phyloP scores from a whole-genome alignment of 345 rosid species.

The Lepidium africanum region DNA sequence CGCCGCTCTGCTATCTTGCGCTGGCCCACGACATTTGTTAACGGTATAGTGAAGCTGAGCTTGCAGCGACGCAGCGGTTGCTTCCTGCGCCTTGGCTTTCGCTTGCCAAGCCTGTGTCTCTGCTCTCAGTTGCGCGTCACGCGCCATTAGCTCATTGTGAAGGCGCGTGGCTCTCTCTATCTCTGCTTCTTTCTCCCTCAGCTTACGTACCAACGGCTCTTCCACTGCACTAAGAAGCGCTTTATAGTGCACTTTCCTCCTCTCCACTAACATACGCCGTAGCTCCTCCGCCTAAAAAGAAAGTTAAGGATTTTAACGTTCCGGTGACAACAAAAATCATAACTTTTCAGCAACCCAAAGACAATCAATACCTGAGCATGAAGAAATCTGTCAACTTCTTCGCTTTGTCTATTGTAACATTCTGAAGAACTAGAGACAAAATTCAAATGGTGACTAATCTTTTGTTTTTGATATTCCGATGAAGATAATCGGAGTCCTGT shows the following conservation, averaged over 20 bases:
- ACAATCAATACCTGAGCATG: conserved; percentile 47
- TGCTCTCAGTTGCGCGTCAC: conserved; percentile 50
- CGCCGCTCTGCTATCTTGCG: conserved; percentile 35
- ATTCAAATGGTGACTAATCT: not conserved
- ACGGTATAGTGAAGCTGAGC: conserved; percentile 60
- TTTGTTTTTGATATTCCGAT: conserved; percentile 35
- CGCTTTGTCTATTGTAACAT: conserved; percentile 50
- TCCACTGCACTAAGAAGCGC: conserved; percentile 57
- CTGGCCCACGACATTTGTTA: conserved; percentile 20
- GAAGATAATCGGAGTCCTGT: conserved; percentile 72
- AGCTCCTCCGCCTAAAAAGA: conserved; percentile 53
- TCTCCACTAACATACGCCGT: conserved; percentile 61
- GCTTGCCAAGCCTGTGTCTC: conserved; percentile 74
- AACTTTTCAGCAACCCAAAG: not conserved
- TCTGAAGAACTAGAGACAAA: conserved; percentile 21
- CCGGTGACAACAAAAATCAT: not conserved
- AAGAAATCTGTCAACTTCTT: conserved; percentile 63
- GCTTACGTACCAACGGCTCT: conserved; percentile 39
- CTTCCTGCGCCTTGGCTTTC: conserved; percentile 59
- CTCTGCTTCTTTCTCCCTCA: conserved; percentile 64
- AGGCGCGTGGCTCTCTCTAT: conserved; percentile 59
- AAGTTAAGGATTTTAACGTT: not conserved
- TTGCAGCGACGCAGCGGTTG: conserved; percentile 57
- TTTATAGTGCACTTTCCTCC: conserved; percentile 52
- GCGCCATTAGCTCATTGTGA: conserved; percentile 58